phyloP scores from a whole-genome alignment of 2,329 filamentous ascomycete genomes.

The Pleochaeta shiraiana region DNA sequence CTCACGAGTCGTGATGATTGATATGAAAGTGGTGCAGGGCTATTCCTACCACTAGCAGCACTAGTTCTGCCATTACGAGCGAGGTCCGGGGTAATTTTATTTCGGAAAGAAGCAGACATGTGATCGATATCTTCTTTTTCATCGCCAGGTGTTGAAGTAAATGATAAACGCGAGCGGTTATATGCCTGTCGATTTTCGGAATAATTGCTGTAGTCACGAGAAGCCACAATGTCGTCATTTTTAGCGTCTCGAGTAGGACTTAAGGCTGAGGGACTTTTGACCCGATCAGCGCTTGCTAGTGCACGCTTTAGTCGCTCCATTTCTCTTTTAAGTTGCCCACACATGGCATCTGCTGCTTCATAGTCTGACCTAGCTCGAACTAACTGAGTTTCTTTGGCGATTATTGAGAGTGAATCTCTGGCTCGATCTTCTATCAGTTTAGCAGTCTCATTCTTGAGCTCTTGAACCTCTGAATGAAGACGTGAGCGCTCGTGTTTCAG shows the following conservation, averaged over 20 bases:
- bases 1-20: conserved; percentile 15
- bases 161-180: conserved; percentile 25
- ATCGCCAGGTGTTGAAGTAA: conserved; percentile 42
- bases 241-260: conserved; percentile 25
- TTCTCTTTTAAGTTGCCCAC: conserved; percentile 67
- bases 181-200: conserved; percentile 12
- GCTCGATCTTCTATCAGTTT: conserved; percentile 96
- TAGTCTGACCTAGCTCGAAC: conserved; percentile 79
- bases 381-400: conserved; percentile 94
- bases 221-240: conserved; percentile 37
- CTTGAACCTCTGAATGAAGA: conserved; percentile 69
- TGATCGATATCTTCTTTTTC: conserved; percentile 49
- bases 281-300: conserved; percentile 36
- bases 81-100: conserved; percentile 17
- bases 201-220: conserved; percentile 25
- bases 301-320: conserved; percentile 88
- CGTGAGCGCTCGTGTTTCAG: conserved; percentile 62
- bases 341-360: conserved; percentile 69
- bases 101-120: conserved; percentile 13
- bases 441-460: conserved; percentile 92
- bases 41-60: conserved; percentile 17
- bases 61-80: conserved; percentile 15
- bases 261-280: conserved; percentile 20
- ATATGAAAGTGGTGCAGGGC: conserved; percentile 12
- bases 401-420: conserved; percentile 83